Evolutionary conservation across 176 grass and related monocot species (phyloP).

Genomic region (Triticum turgidum): DNA sequence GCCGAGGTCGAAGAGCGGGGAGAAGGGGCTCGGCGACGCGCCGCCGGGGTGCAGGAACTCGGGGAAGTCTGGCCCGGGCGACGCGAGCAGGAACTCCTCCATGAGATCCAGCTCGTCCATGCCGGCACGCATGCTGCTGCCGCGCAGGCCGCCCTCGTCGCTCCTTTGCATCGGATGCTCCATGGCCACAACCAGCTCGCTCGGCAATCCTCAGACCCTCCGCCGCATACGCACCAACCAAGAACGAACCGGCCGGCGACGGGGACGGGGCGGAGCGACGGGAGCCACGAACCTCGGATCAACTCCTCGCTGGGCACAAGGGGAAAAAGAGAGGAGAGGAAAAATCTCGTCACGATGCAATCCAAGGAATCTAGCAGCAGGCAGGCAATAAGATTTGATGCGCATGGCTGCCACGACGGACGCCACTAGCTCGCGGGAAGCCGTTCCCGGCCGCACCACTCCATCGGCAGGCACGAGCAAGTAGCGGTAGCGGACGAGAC

Average conservation of each 20-base stretch:
- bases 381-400: not conserved
- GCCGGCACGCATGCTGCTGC: slow-evolving; percentile 16
- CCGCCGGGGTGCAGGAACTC: slow-evolving; percentile 32
- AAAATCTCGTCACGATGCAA: slow-evolving; percentile 7
- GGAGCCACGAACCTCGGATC: slow-evolving; percentile 25
- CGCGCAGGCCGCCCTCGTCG: not conserved
- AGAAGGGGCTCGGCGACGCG: slow-evolving; percentile 17
- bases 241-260: not conserved
- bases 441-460: not conserved
- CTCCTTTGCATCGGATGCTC: slow-evolving; percentile 19
- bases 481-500: slow-evolving; percentile 31
- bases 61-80: slow-evolving; percentile 40
- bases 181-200: slow-evolving; percentile 28
- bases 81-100: slow-evolving; percentile 57
- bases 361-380: slow-evolving; percentile 34
- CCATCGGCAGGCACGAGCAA: not conserved
- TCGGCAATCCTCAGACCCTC: not conserved
- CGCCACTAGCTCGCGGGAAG: slow-evolving; percentile 20
- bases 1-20: slow-evolving; percentile 45
- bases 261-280: not conserved
- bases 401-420: slow-evolving; percentile 43
- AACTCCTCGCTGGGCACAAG: not conserved
- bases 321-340: not conserved
- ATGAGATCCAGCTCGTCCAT: slow-evolving; percentile 67
- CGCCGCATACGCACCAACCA: slow-evolving; percentile 20